A percentile compares a stretch with the other conserved stretches of the same genome.
Evolutionary conservation across 139 green algal species (phyloP).

Genomic region (Asterochloris erici): DNA sequence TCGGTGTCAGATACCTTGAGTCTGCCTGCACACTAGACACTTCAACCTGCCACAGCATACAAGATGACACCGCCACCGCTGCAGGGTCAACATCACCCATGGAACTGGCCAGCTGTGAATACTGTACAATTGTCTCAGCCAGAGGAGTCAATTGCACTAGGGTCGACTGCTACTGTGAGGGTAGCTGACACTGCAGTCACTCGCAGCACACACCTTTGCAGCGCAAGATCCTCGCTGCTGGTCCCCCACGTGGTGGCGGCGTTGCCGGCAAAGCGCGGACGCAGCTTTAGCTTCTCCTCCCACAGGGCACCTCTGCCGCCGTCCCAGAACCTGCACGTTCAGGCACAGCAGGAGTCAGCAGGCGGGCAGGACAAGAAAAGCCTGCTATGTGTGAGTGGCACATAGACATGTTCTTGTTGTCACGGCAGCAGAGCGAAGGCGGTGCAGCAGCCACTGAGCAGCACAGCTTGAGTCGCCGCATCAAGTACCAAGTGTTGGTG

Average conservation of each 20-base stretch:
- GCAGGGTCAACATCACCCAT: background rate
- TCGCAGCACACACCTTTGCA: conserved; percentile 14
- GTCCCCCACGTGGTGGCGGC: conserved; percentile 66
- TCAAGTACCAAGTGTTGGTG: background rate
- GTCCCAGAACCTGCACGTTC: conserved; percentile 7
- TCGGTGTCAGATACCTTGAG: background rate
- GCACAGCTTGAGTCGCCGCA: background rate
- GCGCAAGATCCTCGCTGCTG: conserved; percentile 36
- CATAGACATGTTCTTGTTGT: background rate
- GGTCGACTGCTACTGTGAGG: background rate
- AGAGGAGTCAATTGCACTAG: too few relatives aligned
- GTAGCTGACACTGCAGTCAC: too few relatives aligned
- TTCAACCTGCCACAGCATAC: background rate
- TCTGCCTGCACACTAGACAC: background rate
- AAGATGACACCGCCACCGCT: background rate
- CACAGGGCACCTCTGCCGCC: conserved; percentile 56
- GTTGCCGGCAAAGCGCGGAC: conserved; percentile 61
- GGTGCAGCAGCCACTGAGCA: background rate
- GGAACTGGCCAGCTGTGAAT: background rate
- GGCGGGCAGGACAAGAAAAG: too few relatives aligned
- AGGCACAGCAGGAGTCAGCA: background rate
- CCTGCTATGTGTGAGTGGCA: background rate
- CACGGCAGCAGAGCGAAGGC: background rate
- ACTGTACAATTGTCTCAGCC: background rate
- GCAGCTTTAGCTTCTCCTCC: conserved; percentile 71